Evolutionary conservation across 257 asterid species (phyloP).

Genomic region (Scutellaria minor): DNA sequence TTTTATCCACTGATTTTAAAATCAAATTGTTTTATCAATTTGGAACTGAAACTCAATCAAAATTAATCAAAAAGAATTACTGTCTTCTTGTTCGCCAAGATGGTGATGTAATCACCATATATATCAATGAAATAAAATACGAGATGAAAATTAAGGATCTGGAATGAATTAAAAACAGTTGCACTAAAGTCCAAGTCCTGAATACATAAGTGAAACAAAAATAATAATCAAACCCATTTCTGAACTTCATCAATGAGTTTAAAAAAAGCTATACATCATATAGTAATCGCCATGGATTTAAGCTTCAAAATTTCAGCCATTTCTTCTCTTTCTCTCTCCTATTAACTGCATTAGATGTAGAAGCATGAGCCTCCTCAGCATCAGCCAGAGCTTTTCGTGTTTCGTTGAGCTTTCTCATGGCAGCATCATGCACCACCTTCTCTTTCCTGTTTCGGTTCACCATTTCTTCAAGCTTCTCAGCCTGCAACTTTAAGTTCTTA

Average conservation of each 20-base stretch:
- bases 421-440: conserved; percentile 82
- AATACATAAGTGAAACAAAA: neutral
- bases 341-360: conserved; percentile 75
- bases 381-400: conserved; percentile 76
- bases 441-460: conserved; percentile 79
- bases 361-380: conserved; percentile 81
- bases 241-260: neutral
- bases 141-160: neutral
- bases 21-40: no score
- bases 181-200: neutral
- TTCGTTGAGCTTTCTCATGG: conserved; percentile 76
- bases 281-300: neutral
- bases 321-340: conserved; percentile 86
- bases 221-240: neutral
- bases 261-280: neutral
- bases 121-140: no score
- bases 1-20: no score
- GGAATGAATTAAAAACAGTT: no score
- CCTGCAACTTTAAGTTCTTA: conserved; percentile 65
- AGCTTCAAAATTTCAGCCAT: conserved; percentile 85
- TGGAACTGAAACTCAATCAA: no score
- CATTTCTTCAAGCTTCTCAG: conserved; percentile 83
- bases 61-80: no score
- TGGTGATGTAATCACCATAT: no score
- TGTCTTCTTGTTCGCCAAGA: no score